Base-by-base conservation (phyloP, 352 stramenopile species). In the Globisporangium solare region DNA sequence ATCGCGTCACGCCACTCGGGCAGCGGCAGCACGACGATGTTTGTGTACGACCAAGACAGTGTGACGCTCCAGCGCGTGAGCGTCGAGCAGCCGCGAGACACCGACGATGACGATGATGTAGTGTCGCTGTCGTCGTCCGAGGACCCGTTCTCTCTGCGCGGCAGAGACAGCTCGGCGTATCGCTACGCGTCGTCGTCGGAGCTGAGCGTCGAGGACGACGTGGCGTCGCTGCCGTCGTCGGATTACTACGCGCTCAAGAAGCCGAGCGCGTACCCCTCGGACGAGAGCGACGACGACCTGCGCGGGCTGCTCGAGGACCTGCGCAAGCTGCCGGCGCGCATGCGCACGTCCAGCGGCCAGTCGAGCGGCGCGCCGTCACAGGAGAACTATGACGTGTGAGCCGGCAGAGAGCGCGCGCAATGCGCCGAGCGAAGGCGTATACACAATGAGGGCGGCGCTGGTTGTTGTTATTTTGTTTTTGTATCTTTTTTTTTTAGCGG, bases 291-390 rank as follows among this genome's bases (percentile, higher is more conserved):
- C 27, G 56, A 62, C 5, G 78, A 87, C 51, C 64, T 84, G 47
- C 80, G 78, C 14, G 70, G 83, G 41, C 59, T 88, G 2, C 75
- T 88, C 55, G 76, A 88, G 56, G 67, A 73, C 1, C 51, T 90
- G 10, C 66, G 61, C 10, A 74, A 70, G 35, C 58, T 67, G 32
- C 78, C 77, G 3, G 49, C 73, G 43, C 74, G 74, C 47, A 79
- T 70, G 45, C 74, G 74, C 3, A 81, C 71, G 51, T 81, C 71
- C 13, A 84, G 74, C 49, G 74, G 74, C 0, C 74, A 84, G 51
- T 84, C 74, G 17, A 79, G 60, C 24, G 73, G 73, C n/a, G 73
- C 73, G 15, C 73, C 73, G 10, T 73, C 71, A 1, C 72, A 69
- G 40, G 73, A 83, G 42, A 83, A 74, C 51, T 73, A 79, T 57